These are phyloP conservation scores for Backusella tuberculispora DNA, from an alignment of 192 early-diverging fungal genomes.

Conservation along the genomic window DNA sequence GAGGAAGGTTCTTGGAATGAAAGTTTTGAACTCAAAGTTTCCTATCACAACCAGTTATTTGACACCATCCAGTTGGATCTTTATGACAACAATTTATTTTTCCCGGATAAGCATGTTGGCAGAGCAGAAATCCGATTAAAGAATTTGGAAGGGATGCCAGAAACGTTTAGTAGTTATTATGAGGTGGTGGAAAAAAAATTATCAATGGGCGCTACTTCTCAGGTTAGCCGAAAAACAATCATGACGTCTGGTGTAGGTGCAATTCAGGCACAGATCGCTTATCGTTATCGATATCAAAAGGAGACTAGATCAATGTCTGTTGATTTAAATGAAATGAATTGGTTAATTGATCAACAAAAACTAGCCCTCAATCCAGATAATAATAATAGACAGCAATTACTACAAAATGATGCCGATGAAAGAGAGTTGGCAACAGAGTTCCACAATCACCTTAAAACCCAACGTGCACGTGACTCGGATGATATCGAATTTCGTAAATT, in stretches of 20 bases:
- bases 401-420: not conserved
- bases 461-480: not conserved
- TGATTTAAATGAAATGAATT: conserved; percentile 13
- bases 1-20: conserved; percentile 73
- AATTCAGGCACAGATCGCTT: conserved; percentile 70
- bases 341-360: conserved; percentile 8
- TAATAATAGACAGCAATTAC: not conserved
- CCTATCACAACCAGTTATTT: conserved; percentile 78
- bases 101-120: conserved; percentile 69
- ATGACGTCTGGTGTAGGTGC: conserved; percentile 65
- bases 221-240: conserved; percentile 42
- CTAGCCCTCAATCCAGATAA: not conserved
- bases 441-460: conserved; percentile 1
- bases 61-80: conserved; percentile 74
- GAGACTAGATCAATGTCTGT: not conserved
- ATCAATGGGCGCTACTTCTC: conserved; percentile 62
- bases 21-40: conserved; percentile 69
- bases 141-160: conserved; percentile 68
- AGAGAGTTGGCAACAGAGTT: conserved; percentile 18
- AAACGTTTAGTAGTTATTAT: conserved; percentile 73
- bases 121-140: conserved; percentile 70
- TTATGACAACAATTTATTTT: conserved; percentile 62
- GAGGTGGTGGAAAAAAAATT: conserved; percentile 79
- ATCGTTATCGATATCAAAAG: conserved; percentile 46
- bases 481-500: conserved; percentile 22